Evolutionary conservation across 140 eudicot species (phyloP), one percentile per base, ranked within the genome.

Genomic region (Erigeron philadelphicus): DNA sequence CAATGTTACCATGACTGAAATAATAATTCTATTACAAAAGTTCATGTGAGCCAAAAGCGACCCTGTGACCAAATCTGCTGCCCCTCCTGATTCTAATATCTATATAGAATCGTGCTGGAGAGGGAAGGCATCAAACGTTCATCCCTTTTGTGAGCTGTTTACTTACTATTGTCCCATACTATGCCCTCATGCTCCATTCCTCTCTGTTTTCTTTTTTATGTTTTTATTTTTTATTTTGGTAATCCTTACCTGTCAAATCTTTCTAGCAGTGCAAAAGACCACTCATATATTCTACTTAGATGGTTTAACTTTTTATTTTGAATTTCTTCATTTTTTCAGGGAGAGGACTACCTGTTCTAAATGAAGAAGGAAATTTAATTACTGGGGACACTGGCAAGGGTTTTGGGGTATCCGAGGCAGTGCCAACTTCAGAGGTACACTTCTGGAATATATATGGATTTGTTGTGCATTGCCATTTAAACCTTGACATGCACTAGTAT

Each of bases 351-450:
- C 99, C 95, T 62, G 72, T 94, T 65, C 63, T 94, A 74, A 87
- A 94, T 64, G 99, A 94, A 80, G 91, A 89, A 74, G 97, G 99
- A 45, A 84, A 84, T 66, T 70, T 85, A 41, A 83, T 89, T 61
- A 63, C 81, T 13, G 85, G 82, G 65, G 92, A 88, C 72, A 64
- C 81, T 45, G 89, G 80, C 10, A 87, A 81, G 80, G 75, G 76
- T 65, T 68, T 72, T 71, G 84, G 63, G 78, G 71, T 68, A 40
- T 72, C 82, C 13, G 96, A 83, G 63, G 75, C 87, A 7, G 31
- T 81, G 45, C 66, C 95, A 44, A 78, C 84, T 67, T 85, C 95
- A 23, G 97, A 89, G 95, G 97, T 94, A 74, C n/a, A 46, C 66
- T 53, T 72, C 19, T 45, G 23, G 18, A 54, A 49, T 40, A 4